A percentile compares a stretch with the other conserved stretches of the same genome.
phyloP scores from a whole-genome alignment of 768 basidiomycete genomes.

The Leccinum variicolor region DNA sequence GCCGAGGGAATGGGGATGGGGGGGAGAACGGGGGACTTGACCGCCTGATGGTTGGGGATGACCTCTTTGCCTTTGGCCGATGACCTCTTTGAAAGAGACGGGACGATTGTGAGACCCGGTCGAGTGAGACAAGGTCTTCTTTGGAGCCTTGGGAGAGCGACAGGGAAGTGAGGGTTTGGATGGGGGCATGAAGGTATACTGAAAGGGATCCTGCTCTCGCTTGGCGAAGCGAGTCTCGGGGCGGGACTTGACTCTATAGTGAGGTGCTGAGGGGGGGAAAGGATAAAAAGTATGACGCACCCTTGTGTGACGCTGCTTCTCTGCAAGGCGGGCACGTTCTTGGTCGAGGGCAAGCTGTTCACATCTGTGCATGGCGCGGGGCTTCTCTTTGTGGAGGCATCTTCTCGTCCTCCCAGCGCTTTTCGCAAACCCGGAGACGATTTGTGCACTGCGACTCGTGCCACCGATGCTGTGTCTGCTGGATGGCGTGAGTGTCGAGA shows the following conservation, averaged over 20 bases:
- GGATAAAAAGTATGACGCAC: conserved; percentile 13
- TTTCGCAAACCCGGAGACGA: conserved; percentile 43
- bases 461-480: conserved; percentile 34
- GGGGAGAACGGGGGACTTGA: conserved; percentile 6
- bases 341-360: conserved; percentile 30
- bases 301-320: conserved; percentile 18
- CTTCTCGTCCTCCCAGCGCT: conserved; percentile 48
- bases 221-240: conserved; percentile 2
- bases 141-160: conserved; percentile 15
- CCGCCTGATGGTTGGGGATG: conserved; percentile 26
- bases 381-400: conserved; percentile 39
- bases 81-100: conserved; percentile 55
- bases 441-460: conserved; percentile 35
- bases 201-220: conserved; percentile 27
- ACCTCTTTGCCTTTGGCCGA: conserved; percentile 42
- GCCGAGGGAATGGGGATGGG: conserved; percentile 17
- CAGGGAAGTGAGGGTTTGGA: conserved; percentile 6
- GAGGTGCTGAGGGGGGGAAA: not conserved
- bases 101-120: conserved; percentile 27
- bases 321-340: conserved; percentile 22
- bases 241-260: conserved; percentile 15
- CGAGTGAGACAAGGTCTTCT: conserved; percentile 4
- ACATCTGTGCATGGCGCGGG: conserved; percentile 31
- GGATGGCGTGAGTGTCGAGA: conserved; percentile 40
- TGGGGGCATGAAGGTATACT: conserved; percentile 33